Evolutionary conservation across 2,329 filamentous ascomycete species (phyloP), one percentile per base, ranked within the genome.

Genomic region (Furcasterigmium sp.): DNA sequence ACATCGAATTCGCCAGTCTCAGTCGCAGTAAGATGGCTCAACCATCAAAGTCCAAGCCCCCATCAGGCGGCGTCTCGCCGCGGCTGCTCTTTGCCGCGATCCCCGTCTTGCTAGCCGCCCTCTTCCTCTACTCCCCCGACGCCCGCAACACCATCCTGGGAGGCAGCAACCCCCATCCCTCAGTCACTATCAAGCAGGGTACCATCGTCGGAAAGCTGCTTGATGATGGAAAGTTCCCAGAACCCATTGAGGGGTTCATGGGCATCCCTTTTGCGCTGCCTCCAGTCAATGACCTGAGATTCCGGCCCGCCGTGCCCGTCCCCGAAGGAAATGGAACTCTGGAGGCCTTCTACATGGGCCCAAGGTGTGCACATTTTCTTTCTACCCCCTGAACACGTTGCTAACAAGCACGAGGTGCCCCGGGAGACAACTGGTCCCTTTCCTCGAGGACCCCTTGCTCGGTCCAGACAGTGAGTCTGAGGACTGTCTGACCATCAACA

Each of bases 251-350:
- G 21, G 51, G 57, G 11, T 78, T 77, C 49, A 56, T 70, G 1
- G 70, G 72, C 1, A 64, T 78, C 10, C 72, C 70, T 0, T 76
- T 75, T 46, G 72, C 68, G 0, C 52, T 68, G 3, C 65, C 70
- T 3, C 70, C 73, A 10, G 62, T 57, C 3, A 72, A 69, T 0
- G 61, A 72, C n/a, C 58, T 59, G 17, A 64, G 73, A 13, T 77
- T 76, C 46, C 61, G 58, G 6, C 64, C 57, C 4, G 56, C 70
- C 5, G 32, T 17, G 15, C 32, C 32, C 5, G 32, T 35, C n/a
- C 32, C 32, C 9, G n/a, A 15, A 4, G 32, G 32, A 8, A 35
- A 35, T 11, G 32, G 32, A 4, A 35, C 32, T 35, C 32, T 35
- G 5, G 32, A 35, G n/a, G 32, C 32, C 3, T 35, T 35, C 17